phyloP scores from a whole-genome alignment of 1,284 basidiomycete species.

The Ustilago sp. region DNA sequence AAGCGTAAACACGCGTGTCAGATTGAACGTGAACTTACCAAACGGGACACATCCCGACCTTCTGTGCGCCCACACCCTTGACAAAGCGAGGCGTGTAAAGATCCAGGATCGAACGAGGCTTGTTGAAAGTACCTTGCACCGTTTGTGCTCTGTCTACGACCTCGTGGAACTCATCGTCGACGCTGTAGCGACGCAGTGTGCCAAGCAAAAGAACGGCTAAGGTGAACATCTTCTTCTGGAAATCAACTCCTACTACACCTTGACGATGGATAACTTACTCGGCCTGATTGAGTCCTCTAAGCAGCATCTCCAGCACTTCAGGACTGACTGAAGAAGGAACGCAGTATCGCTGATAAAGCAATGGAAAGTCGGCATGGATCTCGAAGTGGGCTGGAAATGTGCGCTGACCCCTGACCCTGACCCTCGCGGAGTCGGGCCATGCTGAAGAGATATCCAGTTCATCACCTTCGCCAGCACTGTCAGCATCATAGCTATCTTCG shows the following conservation, averaged over 20 bases:
- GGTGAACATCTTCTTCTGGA: not conserved
- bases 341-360: conserved; percentile 44
- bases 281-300: conserved; percentile 16
- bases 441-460: not conserved
- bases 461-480: not conserved
- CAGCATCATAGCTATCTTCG: not conserved
- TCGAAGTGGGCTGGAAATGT: conserved; percentile 27
- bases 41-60: conserved; percentile 57
- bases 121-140: conserved; percentile 39
- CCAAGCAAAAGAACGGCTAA: not conserved
- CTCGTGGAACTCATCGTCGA: conserved; percentile 21
- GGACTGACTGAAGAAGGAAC: conserved; percentile 46
- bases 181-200: not conserved
- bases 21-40: conserved; percentile 33
- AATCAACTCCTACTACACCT: not conserved
- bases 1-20: too few relatives aligned
- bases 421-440: not conserved
- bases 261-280: conserved; percentile 18
- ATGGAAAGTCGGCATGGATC: conserved; percentile 33
- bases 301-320: conserved; percentile 35
- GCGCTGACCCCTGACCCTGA: conserved; percentile 14
- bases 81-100: conserved; percentile 59
- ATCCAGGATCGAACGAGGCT: conserved; percentile 46
- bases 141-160: conserved; percentile 24
- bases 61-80: conserved; percentile 33